Conservation (phyloP, 2,329 filamentous ascomycete species). For the Elsinoe batatas region DNA sequence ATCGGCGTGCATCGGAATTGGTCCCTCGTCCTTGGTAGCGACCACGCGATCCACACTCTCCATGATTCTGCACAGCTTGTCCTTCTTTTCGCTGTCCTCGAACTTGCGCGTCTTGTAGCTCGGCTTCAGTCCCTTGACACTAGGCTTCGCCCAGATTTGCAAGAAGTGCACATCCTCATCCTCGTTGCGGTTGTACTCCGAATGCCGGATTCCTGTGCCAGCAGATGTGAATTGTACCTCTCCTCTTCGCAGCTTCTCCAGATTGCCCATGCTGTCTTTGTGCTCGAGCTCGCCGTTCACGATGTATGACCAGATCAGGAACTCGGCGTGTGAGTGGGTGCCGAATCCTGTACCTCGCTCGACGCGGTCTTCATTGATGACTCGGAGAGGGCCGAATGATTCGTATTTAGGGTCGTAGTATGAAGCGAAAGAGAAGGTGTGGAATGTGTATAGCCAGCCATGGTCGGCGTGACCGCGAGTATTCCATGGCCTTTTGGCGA, state of each 20-base stretch:
- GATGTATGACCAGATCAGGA: conserved; percentile 84
- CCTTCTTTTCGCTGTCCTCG: conserved; percentile 60
- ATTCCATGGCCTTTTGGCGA: conserved; percentile 62
- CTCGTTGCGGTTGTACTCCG: conserved; percentile 68
- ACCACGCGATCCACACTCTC: conserved; percentile 61
- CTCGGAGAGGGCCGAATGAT: conserved; percentile 65
- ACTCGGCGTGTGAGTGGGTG: conserved; percentile 74
- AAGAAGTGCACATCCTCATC: conserved; percentile 69
- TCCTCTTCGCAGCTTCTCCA: conserved; percentile 62
- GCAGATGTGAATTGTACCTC: conserved; percentile 87
- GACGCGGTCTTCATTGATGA: conserved; percentile 84
- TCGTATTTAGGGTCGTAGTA: conserved; percentile 59
- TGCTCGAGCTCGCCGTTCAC: conserved; percentile 79
- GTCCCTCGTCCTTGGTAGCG: conserved; percentile 51
- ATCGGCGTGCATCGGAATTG: conserved; percentile 78
- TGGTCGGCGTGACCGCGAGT: conserved; percentile 69
- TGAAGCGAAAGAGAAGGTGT: conserved; percentile 73
- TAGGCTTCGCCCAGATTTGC: conserved; percentile 80
- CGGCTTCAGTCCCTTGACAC: conserved; percentile 61
- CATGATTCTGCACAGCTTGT: conserved; percentile 63
- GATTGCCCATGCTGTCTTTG: conserved; percentile 68
- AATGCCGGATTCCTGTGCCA: conserved; percentile 71
- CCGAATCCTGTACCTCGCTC: conserved; percentile 66
- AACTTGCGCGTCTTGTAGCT: conserved; percentile 69
- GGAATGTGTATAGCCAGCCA: conserved; percentile 80